Base-by-base conservation (phyloP, 2,329 filamentous ascomycete genomes). In the Ophiostoma sp. region DNA sequence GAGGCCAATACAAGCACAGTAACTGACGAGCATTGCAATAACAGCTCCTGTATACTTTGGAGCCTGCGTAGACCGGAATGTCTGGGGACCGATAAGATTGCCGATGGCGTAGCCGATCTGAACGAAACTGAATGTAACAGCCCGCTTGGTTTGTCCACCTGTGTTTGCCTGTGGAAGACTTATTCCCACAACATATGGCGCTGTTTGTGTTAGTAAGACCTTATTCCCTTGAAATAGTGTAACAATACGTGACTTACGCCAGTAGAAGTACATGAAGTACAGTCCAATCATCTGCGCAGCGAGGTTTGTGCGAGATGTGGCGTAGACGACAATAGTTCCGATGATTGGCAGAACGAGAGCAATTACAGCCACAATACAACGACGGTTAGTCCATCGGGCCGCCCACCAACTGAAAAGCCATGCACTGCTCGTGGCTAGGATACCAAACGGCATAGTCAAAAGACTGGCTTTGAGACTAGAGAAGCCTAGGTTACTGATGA, bases 81-180 rank as follows among this genome's bases (percentile, higher is more conserved):
- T 86, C 75, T 86, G 83, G 0, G 85, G 85, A 0, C 85, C 85
- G 72, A 87, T 86, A 69, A 87, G 84, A 75, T 85, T 87, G 15
- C 83, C 85, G 2, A 80, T 79, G 1, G 83, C 83, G 66, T 71
- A 71, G 15, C 48, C 27, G 39, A 67, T 48, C n/a, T 70, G 68
- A 44, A 71, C 66, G 31, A 44, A 33, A 17, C 60, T 68, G 67
- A 69, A 60, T 35, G 41, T 70, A n/a, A 65, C 62, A 48, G 62
- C 41, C 2, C 35, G 65, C 13, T 74, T 74, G 17, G 72, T 72
- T 10, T 73, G 70, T 4, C 73, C 72, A 33, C 71, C 72, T 0
- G 71, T 73, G 67, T 70, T 73, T 60, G 71, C 70, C 52, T 72
- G 71, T 0, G 69, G 70, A 8, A 73, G 68, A n/a, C 71, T 72